Base-by-base conservation (phyloP, 2,329 filamentous ascomycete species). In the Calonectria honghensis region DNA sequence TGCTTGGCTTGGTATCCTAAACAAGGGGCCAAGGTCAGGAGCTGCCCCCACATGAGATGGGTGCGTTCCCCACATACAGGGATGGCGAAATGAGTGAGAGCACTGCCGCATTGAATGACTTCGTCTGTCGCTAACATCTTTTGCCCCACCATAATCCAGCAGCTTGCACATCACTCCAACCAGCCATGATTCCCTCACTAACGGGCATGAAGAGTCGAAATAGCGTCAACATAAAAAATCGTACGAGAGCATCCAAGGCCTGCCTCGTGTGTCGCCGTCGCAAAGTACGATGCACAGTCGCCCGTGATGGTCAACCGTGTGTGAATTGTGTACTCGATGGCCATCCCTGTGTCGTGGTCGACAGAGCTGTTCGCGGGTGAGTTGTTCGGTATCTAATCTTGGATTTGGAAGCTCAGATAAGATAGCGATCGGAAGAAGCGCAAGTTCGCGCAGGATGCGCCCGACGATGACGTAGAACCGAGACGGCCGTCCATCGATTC, bases 181-280 rank as follows among this genome's bases (percentile, higher is more conserved):
- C 13, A 18, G 11, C 7, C 7, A 41, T 35, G 35, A 24, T 37
- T 20, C 37, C 7, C n/a, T 61, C 35, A 9, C 16, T 27, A 4
- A 24, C 57, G 20, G 18, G 6, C 35, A 61, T 61, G 57, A 61
- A 61, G 32, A 41, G n/a, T 7, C 37, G 35, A 13, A 9, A 20
- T 3, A 61, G 35, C 10, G n/a, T 6, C n/a, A n/a, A 41, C 4
- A 10, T 18, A 3, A 67, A 54, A 29, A 32, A 4, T 2, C 61
- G 41, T 10, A 29, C 48, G 2, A 67, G 64, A 39, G 64, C 64
- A 52, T 67, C 64, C 14, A 67, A 51, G 27, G 64, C 64, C 16
- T 67, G 64, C 31, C 20, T 67, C 6, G 24, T 52, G 18, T 67
- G 64, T n/a, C 64, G 64, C 4, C 64, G 64, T 24, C 48, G 64